Conservation (phyloP, 1,284 basidiomycete species). For the Sporisorium scitamineum region DNA sequence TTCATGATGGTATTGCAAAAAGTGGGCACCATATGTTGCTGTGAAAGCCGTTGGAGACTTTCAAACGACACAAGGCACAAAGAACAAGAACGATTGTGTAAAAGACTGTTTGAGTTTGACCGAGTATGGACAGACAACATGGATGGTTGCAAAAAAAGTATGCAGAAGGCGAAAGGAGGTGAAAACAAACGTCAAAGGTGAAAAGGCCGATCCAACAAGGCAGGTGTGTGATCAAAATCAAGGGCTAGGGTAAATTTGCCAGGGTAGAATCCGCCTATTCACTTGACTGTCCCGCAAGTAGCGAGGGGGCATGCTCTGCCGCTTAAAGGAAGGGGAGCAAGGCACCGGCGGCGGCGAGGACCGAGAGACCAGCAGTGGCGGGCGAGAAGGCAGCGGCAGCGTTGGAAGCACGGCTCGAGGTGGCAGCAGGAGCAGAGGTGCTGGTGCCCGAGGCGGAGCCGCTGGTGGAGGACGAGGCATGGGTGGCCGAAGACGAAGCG, state of each 20-base stretch:
- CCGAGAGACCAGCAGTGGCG: constrained; percentile 45
- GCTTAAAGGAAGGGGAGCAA: constrained; percentile 49
- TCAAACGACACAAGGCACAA: constrained; percentile 4
- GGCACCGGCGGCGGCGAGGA: constrained; percentile 45
- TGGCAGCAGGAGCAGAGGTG: constrained; percentile 13
- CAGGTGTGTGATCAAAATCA: constrained; percentile 1
- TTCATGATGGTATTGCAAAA: constrained; percentile 36
- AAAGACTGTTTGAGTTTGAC: constrained; percentile 4
- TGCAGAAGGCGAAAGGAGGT: constrained; percentile 26
- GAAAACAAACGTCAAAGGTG: background rate
- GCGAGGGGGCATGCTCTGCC: background rate
- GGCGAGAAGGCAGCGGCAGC: constrained; percentile 44
- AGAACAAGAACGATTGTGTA: constrained; percentile 4
- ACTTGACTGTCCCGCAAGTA: background rate
- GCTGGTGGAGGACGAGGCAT: constrained; percentile 16
- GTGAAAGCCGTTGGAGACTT: background rate
- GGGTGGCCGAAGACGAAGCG: constrained; percentile 16
- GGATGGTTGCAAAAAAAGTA: background rate
- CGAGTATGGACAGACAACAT: constrained; percentile 24
- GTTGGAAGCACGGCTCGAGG: constrained; percentile 24
- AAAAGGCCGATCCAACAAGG: constrained; percentile 7
- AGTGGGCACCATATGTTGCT: background rate
- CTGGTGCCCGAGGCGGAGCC: constrained; percentile 1
- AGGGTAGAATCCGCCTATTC: background rate
- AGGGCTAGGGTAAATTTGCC: constrained; percentile 15